Percentiles rank a stretch among this genome's conserved stretches.
phyloP scores from a whole-genome alignment of 2,329 filamentous ascomycete genomes.

The Xylariaceae sp. region DNA sequence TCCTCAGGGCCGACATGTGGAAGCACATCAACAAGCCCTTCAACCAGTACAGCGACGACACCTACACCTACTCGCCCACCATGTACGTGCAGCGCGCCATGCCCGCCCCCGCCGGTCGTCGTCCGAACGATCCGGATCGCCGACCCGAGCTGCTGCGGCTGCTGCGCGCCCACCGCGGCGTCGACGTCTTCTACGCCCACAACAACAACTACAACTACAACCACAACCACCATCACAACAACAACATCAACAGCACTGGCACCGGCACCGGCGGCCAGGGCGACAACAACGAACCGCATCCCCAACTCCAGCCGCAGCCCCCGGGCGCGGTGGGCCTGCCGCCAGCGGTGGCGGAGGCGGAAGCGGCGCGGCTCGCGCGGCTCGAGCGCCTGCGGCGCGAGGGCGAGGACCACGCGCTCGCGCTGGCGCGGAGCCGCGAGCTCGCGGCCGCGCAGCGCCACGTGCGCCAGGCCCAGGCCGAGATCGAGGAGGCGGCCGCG shows the following conservation, averaged over 20 bases:
- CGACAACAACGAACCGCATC: no score
- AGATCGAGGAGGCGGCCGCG: slow-evolving; percentile 44
- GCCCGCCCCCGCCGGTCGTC: slow-evolving; percentile 8
- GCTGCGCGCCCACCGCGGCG: slow-evolving; percentile 43
- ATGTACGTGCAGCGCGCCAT: slow-evolving; percentile 51
- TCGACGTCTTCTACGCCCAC: slow-evolving; percentile 48
- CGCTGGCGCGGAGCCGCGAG: slow-evolving; percentile 42
- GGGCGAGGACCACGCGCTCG: slow-evolving; percentile 39
- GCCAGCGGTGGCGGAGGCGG: slow-evolving; percentile 38
- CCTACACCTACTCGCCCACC: slow-evolving; percentile 54
- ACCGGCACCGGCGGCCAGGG: no score
- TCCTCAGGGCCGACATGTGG: slow-evolving; percentile 59
- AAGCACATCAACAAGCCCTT: slow-evolving; percentile 54
- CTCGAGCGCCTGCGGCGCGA: slow-evolving; percentile 38
- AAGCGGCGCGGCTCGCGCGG: slow-evolving; percentile 42
- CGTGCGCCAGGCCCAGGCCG: slow-evolving; percentile 39
- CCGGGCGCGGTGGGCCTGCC: slow-evolving; percentile 46
- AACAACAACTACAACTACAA: no score
- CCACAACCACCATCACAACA: no score
- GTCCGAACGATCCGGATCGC: slow-evolving; percentile 29
- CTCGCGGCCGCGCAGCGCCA: slow-evolving; percentile 43
- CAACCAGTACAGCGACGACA: slow-evolving; percentile 45
- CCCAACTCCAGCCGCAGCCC: no score
- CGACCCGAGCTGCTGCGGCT: slow-evolving; percentile 37
- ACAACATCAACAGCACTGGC: no score